Evolutionary conservation across 1,139 yeast genomes (phyloP).

Genomic region (Hyphopichia khmerensis): DNA sequence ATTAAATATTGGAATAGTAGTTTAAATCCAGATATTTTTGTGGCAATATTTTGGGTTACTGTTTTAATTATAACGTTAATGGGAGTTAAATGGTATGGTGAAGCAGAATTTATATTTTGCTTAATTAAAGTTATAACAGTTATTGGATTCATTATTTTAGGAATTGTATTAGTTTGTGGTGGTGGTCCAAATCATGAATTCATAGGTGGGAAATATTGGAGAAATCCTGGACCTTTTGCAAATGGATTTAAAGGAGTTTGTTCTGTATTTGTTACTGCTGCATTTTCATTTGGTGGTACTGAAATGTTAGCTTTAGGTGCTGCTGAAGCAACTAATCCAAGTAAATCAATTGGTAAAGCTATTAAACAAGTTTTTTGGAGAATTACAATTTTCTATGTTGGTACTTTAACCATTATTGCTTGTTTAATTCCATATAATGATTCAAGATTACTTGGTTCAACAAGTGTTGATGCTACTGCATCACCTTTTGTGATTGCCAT

Average conservation of each 20-base stretch:
- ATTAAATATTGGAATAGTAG: slow-evolving; percentile 39
- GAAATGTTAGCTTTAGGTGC: slow-evolving; percentile 43
- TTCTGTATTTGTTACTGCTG: slow-evolving; percentile 42
- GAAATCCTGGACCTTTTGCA: slow-evolving; percentile 41
- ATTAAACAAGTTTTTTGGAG: slow-evolving; percentile 48
- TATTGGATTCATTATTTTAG: slow-evolving; percentile 39
- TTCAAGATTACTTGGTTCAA: slow-evolving; percentile 22
- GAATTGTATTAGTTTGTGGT: slow-evolving; percentile 42
- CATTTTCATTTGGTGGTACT: slow-evolving; percentile 43
- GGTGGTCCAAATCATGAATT: slow-evolving; percentile 40
- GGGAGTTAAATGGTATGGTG: slow-evolving; percentile 46
- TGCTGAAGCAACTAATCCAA: slow-evolving; percentile 41
- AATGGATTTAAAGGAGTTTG: slow-evolving; percentile 45
- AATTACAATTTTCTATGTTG: slow-evolving; percentile 40
- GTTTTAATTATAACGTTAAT: slow-evolving; percentile 37
- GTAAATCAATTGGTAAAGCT: slow-evolving; percentile 38
- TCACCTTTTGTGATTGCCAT: slow-evolving; percentile 16
- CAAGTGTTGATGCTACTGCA: slow-evolving; percentile 33
- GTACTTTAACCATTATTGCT: slow-evolving; percentile 38
- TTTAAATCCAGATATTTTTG: slow-evolving; percentile 41
- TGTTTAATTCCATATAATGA: slow-evolving; percentile 37
- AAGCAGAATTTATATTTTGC: slow-evolving; percentile 42
- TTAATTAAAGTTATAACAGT: slow-evolving; percentile 39
- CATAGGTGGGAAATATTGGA: slow-evolving; percentile 41
- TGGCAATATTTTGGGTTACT: slow-evolving; percentile 34